phyloP scores from a whole-genome alignment of 148 eudicot genomes.

The Fagopyrum homotropicum region DNA sequence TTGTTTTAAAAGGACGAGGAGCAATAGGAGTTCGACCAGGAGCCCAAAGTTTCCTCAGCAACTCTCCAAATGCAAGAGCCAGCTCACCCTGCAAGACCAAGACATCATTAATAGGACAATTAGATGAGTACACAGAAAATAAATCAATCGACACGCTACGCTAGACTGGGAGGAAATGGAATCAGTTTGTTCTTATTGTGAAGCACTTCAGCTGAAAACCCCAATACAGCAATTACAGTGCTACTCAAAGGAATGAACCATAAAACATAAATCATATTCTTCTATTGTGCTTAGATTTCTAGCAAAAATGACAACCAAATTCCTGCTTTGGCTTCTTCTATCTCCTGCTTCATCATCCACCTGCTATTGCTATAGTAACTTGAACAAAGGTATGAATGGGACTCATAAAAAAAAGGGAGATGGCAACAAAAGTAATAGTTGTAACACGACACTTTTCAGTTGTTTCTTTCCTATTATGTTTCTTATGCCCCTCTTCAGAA shows the following conservation, averaged over 20 bases:
- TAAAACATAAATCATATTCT: not conserved
- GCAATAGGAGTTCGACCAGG: slow-evolving; percentile 87
- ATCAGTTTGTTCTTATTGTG: not conserved
- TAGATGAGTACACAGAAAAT: not conserved
- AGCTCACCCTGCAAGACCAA: slow-evolving; percentile 64
- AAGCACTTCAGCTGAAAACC: not conserved
- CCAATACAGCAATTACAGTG: not conserved
- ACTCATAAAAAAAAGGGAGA: not conserved
- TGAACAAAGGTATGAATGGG: not conserved
- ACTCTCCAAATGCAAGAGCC: slow-evolving; percentile 93
- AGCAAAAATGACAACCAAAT: not conserved
- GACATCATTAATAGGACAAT: not conserved
- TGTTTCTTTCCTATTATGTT: not conserved
- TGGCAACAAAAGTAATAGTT: not conserved
- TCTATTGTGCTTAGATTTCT: not conserved
- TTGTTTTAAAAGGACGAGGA: slow-evolving; percentile 77
- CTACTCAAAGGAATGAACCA: not conserved
- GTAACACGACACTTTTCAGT: not conserved
- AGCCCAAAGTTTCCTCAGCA: slow-evolving; percentile 90
- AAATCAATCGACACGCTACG: not conserved
- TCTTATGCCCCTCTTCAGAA: not conserved
- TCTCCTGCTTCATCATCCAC: not conserved
- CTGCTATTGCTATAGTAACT: not conserved
- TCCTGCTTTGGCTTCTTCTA: not conserved
- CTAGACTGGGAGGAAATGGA: not conserved